Base-by-base conservation (phyloP, 257 asterid genomes). In the Przewalskia tangutica region DNA sequence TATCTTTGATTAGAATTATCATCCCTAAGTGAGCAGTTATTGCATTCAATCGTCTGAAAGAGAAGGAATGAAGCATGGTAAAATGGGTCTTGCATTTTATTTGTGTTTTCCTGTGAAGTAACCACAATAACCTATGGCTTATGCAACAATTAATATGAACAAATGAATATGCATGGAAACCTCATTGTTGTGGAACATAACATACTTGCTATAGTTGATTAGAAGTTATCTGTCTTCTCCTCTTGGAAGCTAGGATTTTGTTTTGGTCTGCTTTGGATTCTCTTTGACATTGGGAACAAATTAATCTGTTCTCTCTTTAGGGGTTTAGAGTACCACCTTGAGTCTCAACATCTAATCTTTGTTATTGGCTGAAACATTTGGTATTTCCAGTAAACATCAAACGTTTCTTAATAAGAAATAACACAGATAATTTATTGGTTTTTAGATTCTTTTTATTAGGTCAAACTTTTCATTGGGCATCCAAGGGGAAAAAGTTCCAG, bases 161-260 rank as follows among this genome's bases (percentile, higher is more conserved):
- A 48, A 46, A 73, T 4, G 79, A 73, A 13, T 60, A 48, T 48
- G 79, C 2, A 2, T 48, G 9, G 18, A 48, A 73, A 17, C 14
- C 23, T 2, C 36, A 40, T n/a, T 7, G 23, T 48, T 48, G 79
- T 48, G 79, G 79, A 23, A 42, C 42, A 48, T 20, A 20, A 23
- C 44, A 13, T 73, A 73, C 60, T 48, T 73, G 60, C 6, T 48
- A 32, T 13, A 48, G 79, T 73, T 73, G 60, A 73, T 38, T 73
- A 46, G 38, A 73, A 73, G 20, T 73, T 40, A 34, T 73, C 20
- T 23, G 3, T 48, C n/a, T 12, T 8, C 60, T 23, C 44, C 44
- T 48, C 62, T 13, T 73, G 44, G 60, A 50, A n/a, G 20, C 79
- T 73, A 73, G 60, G 77, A 73, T 73, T 73, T 73, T 46, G 79